Evolutionary conservation across 2,329 filamentous ascomycete genomes (phyloP).

Genomic region (Diaporthe eres): DNA sequence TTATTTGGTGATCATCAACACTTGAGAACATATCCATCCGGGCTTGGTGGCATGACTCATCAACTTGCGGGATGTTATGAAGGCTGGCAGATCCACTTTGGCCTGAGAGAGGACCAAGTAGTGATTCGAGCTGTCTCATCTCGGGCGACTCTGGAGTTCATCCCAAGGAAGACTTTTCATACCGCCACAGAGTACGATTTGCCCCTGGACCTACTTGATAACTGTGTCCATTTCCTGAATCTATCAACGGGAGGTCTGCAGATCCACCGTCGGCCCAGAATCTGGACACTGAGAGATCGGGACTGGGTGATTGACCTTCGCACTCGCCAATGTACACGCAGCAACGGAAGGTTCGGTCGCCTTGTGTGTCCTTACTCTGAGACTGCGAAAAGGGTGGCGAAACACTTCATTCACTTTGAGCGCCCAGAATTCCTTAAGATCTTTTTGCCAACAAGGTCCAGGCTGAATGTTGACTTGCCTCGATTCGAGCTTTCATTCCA

Average conservation of each 20-base stretch:
- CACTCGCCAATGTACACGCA: constrained; percentile 42
- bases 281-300: constrained; percentile 47
- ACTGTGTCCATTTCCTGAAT: constrained; percentile 74
- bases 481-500: constrained; percentile 67
- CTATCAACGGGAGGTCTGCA: constrained; percentile 59
- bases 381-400: constrained; percentile 55
- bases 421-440: constrained; percentile 57
- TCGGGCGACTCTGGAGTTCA: no score
- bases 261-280: constrained; percentile 59
- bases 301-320: constrained; percentile 55
- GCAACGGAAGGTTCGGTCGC: rapidly evolving
- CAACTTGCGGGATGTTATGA: no score
- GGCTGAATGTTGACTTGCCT: constrained; percentile 63
- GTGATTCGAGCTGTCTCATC: no score
- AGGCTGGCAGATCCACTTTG: no score
- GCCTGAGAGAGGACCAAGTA: no score
- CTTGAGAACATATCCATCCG: no score
- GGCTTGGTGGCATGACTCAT: no score
- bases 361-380: constrained; percentile 65
- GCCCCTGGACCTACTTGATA: constrained; percentile 62
- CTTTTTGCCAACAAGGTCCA: constrained; percentile 55
- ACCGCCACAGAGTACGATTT: constrained; percentile 56
- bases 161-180: no score
- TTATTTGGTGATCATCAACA: no score
- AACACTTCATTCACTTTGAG: constrained; percentile 67